Evolutionary conservation across 2,329 filamentous ascomycete genomes (phyloP), one percentile per base, ranked within the genome.

Genomic region (Didymella keratinophila): DNA sequence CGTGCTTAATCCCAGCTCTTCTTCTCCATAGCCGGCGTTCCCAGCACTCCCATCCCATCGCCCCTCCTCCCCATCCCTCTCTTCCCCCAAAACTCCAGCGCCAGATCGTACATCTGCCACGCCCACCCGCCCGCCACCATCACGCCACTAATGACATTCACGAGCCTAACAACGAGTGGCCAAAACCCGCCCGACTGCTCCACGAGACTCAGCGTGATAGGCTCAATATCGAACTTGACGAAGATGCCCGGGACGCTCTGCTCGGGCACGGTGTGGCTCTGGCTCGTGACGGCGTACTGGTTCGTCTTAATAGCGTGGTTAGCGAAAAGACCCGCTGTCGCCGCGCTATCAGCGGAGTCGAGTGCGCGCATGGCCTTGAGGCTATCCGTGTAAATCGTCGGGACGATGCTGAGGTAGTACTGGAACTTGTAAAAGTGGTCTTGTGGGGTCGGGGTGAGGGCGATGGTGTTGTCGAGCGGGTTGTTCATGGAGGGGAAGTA

Each of bases 191-290:
- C 88, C 72, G 93, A 87, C 71, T 88, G 87, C 80, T 98, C 94
- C 61, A 89, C 89, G 41, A 99, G 89, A 27, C 90, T 89, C 52
- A 99, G 82, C 76, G 95, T 81, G 69, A 99, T 93, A 1, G 95
- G 95, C 82, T 99, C 95, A 69, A 99, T 97, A 76, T 98, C 94
- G 80, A 96, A 99, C 81, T 98, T 99, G 85, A 99, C 91, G 76
- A 98, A 99, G 62, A 99, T 87, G 30, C 95, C 95, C 0, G 95
- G 95, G 0, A 97, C 86, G 58, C 82, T 80, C 61, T 74, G 87
- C 70, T 96, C 90, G 53, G 83, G 81, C 41, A 96, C 84, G 34
- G 83, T 80, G 70, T 88, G 86, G 68, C 86, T 89, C 81, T 98
- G 93, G 73, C 93, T 92, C 0, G 93, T 98, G 0, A 97, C 95